A percentile compares a stretch with the other conserved stretches of the same genome.
These are phyloP conservation scores for Macrotyloma uniflorum DNA, from an alignment of 306 rosid genomes.

Conservation along the genomic window DNA sequence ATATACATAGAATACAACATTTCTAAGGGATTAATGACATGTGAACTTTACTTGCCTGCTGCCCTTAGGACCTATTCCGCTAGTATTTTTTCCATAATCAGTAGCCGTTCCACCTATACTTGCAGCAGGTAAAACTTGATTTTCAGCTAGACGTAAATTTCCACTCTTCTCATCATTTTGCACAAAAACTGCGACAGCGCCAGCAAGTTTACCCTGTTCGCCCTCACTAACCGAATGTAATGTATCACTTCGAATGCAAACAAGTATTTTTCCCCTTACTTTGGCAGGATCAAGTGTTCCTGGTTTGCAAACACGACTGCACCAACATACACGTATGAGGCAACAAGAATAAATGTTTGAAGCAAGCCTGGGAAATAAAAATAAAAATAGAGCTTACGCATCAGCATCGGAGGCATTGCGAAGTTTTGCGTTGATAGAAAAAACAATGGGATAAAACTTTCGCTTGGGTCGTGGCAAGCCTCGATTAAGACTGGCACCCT, in stretches of 20 bases:
- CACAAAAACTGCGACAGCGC: constrained; percentile 61
- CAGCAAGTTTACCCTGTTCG: constrained; percentile 36
- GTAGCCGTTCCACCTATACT: not conserved
- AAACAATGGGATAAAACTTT: constrained; percentile 30
- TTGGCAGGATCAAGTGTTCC: constrained; percentile 53
- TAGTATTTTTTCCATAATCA: no score
- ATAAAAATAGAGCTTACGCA: constrained; percentile 49
- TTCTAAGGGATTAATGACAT: not conserved
- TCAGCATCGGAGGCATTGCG: not conserved
- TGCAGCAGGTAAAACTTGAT: constrained; percentile 49
- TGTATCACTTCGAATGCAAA: constrained; percentile 47
- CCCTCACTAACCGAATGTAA: constrained; percentile 40
- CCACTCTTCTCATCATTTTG: constrained; percentile 27
- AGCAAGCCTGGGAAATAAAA: not conserved
- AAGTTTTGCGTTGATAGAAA: constrained; percentile 39
- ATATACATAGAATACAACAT: no score
- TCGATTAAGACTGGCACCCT: constrained; percentile 62
- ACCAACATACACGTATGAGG: not conserved
- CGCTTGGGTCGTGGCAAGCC: not conserved
- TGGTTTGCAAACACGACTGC: constrained; percentile 42
- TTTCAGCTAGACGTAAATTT: constrained; percentile 41
- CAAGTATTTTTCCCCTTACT: constrained; percentile 55
- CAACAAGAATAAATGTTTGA: not conserved
- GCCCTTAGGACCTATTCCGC: no score
- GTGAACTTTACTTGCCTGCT: not conserved